These are phyloP conservation scores for Neurospora pannonica DNA, from an alignment of 495 filamentous ascomycete genomes.

Conservation along the genomic window DNA sequence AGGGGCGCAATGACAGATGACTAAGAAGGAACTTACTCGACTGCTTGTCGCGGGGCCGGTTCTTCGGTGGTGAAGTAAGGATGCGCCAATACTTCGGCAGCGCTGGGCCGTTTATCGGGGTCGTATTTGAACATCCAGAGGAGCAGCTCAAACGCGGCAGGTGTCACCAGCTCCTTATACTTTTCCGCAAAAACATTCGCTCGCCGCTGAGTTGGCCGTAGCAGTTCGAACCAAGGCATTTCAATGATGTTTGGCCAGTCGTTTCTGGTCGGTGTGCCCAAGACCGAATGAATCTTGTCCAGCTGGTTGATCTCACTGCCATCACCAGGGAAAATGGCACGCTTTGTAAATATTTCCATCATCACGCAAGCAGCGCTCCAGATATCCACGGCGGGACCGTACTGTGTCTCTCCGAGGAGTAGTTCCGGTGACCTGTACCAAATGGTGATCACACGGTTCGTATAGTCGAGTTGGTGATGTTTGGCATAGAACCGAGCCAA, in stretches of 20 bases:
- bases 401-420: conserved; percentile 86
- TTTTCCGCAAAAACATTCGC: conserved; percentile 75
- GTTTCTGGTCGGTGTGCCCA: conserved; percentile 74
- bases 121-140: conserved; percentile 78
- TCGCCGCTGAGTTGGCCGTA: conserved; percentile 64
- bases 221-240: conserved; percentile 92
- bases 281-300: conserved; percentile 86
- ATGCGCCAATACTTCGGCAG: conserved; percentile 78
- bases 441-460: conserved; percentile 95
- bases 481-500: conserved; percentile 96
- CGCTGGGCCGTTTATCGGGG: conserved; percentile 72
- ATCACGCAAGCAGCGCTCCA: conserved; percentile 97
- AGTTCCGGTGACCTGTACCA: conserved; percentile 96
- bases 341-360: conserved; percentile 91
- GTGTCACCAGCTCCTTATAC: conserved; percentile 63
- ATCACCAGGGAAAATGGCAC: conserved; percentile 92
- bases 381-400: conserved; percentile 90
- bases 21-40: conserved; percentile 55
- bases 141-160: conserved; percentile 75
- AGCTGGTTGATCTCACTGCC: conserved; percentile 91
- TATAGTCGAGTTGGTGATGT: conserved; percentile 87
- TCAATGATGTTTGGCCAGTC: conserved; percentile 85
- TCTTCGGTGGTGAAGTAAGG: conserved; percentile 82
- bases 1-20: not conserved
- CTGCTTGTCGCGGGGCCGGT: conserved; percentile 64